Evolutionary conservation across 805 yeast species (phyloP), one percentile per base, ranked within the genome.

Genomic region (Kregervanrija pseudodelftensis): DNA sequence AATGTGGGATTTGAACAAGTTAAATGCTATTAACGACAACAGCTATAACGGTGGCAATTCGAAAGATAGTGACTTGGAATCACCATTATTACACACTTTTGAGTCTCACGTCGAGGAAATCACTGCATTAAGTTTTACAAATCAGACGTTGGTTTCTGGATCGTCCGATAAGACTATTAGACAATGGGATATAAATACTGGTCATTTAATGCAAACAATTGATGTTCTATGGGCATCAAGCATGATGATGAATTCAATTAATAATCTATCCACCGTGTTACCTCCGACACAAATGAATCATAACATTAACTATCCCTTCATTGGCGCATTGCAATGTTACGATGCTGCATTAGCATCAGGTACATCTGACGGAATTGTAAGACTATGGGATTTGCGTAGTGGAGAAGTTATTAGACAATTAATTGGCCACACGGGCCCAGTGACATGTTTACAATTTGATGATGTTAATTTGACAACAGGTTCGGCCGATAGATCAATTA

Each of bases 291-390:
- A 13, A 7, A 47, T 51, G 43, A 46, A 14, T 13, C 42, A 42
- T 38, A 41, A 39, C 14, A 40, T 47, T 31, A 38, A 43, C 13
- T 50, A 55, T 30, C 77, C 78, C 3, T 74, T 77, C 47, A 74
- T 83, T 37, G 82, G 85, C 0, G 81, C 85, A 0, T 58, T 84
- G 32, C 90, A 84, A 59, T 79, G 84, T 47, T 79, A 70, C 54
- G 87, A 82, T 54, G 85, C 87, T 0, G 91, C 90, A 0, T 64
- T 84, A 50, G 91, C 91, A 0, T 77, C 88, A 0, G 93, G 91
- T 41, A 80, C 89, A 0, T 77, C 78, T 13, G 91, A 84, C 60
- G 91, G 91, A 1, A 60, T 79, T 7, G 87, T 84, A 2, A 64
- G 93, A 43, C 64, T 84, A 16, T 84, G 91, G 90, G 93, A 84